Conservation (phyloP, 352 stramenopile genomes). For the Globisporangium parvum region DNA sequence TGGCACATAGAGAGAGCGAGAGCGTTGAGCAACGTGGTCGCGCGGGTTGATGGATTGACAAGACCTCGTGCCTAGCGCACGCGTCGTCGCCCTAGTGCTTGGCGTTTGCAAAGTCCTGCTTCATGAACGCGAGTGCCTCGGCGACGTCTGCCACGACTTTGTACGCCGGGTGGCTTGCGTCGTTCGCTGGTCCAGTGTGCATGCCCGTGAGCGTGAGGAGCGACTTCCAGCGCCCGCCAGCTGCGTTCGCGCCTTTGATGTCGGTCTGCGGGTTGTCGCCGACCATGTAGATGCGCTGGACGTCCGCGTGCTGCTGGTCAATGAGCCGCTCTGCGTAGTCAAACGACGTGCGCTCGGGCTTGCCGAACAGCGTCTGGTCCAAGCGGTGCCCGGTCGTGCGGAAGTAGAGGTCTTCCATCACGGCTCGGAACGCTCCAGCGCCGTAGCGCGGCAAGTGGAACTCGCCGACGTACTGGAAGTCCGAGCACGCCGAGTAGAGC, state of each 20-base stretch:
- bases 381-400: constrained; percentile 76
- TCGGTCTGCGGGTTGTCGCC: constrained; percentile 82
- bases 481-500: constrained; percentile 81
- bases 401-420: constrained; percentile 67
- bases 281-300: constrained; percentile 83
- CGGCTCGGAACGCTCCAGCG: constrained; percentile 70
- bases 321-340: constrained; percentile 72
- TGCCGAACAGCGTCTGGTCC: constrained; percentile 70
- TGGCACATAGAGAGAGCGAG: constrained; percentile 2
- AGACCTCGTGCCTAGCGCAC: not conserved
- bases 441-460: constrained; percentile 80
- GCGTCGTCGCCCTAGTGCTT: constrained; percentile 1
- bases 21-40: too few relatives aligned
- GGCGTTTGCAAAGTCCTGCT: constrained; percentile 47
- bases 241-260: constrained; percentile 72
- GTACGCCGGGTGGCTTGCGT: constrained; percentile 58
- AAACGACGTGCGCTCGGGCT: constrained; percentile 74
- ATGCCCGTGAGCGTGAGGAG: constrained; percentile 81
- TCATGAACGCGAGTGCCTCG: constrained; percentile 68
- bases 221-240: constrained; percentile 76
- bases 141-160: constrained; percentile 66
- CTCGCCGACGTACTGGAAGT: constrained; percentile 86
- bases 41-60: too few relatives aligned
- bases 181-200: constrained; percentile 63
- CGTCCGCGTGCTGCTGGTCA: constrained; percentile 52